Evolutionary conservation across 2,329 filamentous ascomycete genomes (phyloP), one percentile per base, ranked within the genome.

Genomic region (Chrysoporthe puriensis): DNA sequence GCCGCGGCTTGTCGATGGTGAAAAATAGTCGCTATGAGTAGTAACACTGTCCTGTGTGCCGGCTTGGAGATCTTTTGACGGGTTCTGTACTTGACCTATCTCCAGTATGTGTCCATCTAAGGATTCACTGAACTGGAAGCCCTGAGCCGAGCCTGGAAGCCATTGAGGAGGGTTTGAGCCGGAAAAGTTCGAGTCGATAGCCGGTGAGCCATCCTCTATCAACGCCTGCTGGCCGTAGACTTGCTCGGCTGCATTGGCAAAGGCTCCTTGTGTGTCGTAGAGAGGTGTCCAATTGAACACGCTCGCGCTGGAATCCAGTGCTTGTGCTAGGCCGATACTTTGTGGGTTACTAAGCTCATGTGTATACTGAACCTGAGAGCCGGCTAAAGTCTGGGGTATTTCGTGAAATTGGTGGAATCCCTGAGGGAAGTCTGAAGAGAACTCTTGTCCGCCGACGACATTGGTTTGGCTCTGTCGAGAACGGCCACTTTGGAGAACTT

Each of bases 181-280:
- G 34, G 34, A n/a, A 42, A 63, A 18, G 13, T 54, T 26, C n/a
- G 61, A 1, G 18, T 54, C 16, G 4, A 56, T 32, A n/a, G 40
- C 13, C 7, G 32, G 21, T 16, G 61, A 43, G 7, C 16, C 9
- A 14, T 63, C 18, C 7, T 42, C 34, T 21, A n/a, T 36, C 11
- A 52, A 3, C 0, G 61, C 5, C 48, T 63, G 61, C 61, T 63
- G 61, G 3, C n/a, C 36, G 26, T 54, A 54, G 48, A 52, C 61
- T 43, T 63, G 61, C 48, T 52, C 61, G 13, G 42, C 21, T 26
- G 61, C 14, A 42, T 42, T 63, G 13, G 8, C 34, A 21, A 56
- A 63, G 18, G 46, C 40, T 16, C 48, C 36, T 42, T 63, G 46
- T 13, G 61, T 14, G n/a, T 54, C 48, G 36, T 54, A 63, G 43